Conservation (phyloP, 2,329 filamentous ascomycete species). For the Ceratocystis albifundus region DNA sequence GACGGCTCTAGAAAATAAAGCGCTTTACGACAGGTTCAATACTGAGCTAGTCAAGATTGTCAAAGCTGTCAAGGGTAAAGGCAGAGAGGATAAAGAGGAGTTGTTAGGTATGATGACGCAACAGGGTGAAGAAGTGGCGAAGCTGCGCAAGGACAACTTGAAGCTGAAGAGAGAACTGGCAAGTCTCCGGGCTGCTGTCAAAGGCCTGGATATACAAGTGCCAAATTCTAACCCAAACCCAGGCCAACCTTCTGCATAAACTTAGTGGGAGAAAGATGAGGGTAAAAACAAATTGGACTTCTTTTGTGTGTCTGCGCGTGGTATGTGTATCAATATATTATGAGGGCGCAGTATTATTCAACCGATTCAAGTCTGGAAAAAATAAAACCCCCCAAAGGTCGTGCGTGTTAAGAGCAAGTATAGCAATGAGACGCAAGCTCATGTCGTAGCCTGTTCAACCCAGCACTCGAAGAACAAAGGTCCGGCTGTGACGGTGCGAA, state of each 20-base stretch:
- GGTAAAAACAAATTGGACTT: neutral
- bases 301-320: neutral
- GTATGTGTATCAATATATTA: conserved; percentile 23
- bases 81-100: conserved; percentile 68
- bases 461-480: conserved; percentile 55
- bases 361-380: conserved; percentile 23
- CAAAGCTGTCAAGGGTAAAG: conserved; percentile 58
- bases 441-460: conserved; percentile 44
- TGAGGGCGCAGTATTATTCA: conserved; percentile 16
- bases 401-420: conserved; percentile 9
- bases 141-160: conserved; percentile 74
- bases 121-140: conserved; percentile 62
- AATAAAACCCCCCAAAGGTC: conserved; percentile 27
- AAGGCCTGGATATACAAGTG: conserved; percentile 20
- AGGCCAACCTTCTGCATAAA: neutral
- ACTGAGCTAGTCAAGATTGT: conserved; percentile 77
- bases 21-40: conserved; percentile 85
- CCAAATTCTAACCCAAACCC: neutral
- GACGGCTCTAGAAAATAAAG: conserved; percentile 78
- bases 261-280: neutral
- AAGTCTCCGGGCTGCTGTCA: conserved; percentile 48
- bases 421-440: too few species aligned
- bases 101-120: conserved; percentile 60
- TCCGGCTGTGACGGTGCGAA: conserved; percentile 45
- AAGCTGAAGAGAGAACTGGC: conserved; percentile 71